phyloP scores from a whole-genome alignment of 805 yeast genomes.

The Kodamaea leandrae region DNA sequence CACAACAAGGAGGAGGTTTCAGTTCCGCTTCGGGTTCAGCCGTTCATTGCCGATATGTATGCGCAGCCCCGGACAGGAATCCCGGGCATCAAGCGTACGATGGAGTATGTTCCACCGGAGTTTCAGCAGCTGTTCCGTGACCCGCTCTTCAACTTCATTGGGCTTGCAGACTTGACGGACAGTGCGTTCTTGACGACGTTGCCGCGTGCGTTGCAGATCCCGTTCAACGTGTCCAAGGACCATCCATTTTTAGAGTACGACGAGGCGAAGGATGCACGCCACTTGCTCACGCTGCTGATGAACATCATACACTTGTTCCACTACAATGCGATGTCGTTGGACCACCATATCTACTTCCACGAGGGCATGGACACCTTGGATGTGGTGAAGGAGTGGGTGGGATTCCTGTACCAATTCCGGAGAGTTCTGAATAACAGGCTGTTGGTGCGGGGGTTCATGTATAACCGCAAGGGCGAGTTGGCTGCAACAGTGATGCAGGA shows the following conservation, averaged over 20 bases:
- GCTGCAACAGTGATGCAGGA: conserved; percentile 43
- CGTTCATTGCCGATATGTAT: conserved; percentile 1
- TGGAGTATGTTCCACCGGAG: conserved; percentile 14
- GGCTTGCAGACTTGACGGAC: conserved; percentile 38
- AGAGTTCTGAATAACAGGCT: conserved; percentile 35
- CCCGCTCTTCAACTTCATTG: conserved; percentile 31
- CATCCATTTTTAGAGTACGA: conserved; percentile 32
- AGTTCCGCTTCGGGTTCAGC: conserved; percentile 3
- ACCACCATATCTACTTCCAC: conserved; percentile 45
- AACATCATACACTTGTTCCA: conserved; percentile 38
- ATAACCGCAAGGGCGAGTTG: conserved; percentile 27
- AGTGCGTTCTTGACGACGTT: conserved; percentile 40
- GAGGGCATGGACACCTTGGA: conserved; percentile 25
- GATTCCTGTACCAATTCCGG: conserved; percentile 35
- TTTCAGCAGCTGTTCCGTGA: conserved; percentile 21
- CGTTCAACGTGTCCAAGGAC: conserved; percentile 41
- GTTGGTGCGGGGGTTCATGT: conserved; percentile 37
- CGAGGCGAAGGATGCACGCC: conserved; percentile 28
- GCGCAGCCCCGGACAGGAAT: background rate
- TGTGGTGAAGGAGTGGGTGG: conserved; percentile 35
- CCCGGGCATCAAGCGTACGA: conserved; percentile 1
- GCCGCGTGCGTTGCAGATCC: conserved; percentile 39
- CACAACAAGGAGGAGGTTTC: conserved; percentile 4
- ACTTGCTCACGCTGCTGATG: conserved; percentile 29
- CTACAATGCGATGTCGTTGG: conserved; percentile 45